Conservation (phyloP, 2,329 filamentous ascomycete species). For the Beauveria rudraprayagi region DNA sequence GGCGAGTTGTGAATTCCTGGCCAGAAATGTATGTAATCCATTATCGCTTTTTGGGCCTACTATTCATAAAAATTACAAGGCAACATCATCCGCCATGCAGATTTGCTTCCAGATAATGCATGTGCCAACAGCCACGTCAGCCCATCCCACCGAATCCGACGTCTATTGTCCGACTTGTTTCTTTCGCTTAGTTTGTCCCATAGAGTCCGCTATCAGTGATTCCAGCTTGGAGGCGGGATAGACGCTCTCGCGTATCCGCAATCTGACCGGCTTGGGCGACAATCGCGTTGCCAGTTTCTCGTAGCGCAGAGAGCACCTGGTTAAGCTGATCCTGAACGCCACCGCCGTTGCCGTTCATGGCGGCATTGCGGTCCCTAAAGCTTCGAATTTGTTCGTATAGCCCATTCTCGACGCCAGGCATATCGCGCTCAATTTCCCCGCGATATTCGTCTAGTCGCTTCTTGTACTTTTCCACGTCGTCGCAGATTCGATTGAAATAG, state of each 20-base stretch:
- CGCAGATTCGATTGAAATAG: constrained; percentile 37
- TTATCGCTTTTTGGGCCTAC: not conserved
- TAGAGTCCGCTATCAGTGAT: constrained; percentile 29
- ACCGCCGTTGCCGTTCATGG: constrained; percentile 17
- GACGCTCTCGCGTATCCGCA: constrained; percentile 33
- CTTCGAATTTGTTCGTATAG: constrained; percentile 35
- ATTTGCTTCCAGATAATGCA: not conserved
- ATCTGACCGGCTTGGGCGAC: constrained; percentile 34
- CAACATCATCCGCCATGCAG: not conserved
- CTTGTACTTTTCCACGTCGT: constrained; percentile 36
- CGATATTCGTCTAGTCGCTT: constrained; percentile 35
- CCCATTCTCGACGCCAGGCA: constrained; percentile 39
- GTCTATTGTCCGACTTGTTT: not conserved
- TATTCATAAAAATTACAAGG: not conserved
- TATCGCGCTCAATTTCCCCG: constrained; percentile 38
- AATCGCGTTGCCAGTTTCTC: constrained; percentile 33
- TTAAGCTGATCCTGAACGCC: constrained; percentile 30
- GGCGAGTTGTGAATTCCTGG: not conserved
- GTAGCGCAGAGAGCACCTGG: constrained; percentile 29
- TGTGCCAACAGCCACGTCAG: not conserved
- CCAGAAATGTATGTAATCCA: not conserved
- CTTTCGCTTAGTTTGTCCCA: not conserved
- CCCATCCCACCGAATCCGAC: not conserved
- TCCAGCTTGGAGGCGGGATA: constrained; percentile 33
- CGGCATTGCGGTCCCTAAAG: constrained; percentile 24